Conservation (phyloP, 768 basidiomycete species). For the Dioszegia crocea region DNA sequence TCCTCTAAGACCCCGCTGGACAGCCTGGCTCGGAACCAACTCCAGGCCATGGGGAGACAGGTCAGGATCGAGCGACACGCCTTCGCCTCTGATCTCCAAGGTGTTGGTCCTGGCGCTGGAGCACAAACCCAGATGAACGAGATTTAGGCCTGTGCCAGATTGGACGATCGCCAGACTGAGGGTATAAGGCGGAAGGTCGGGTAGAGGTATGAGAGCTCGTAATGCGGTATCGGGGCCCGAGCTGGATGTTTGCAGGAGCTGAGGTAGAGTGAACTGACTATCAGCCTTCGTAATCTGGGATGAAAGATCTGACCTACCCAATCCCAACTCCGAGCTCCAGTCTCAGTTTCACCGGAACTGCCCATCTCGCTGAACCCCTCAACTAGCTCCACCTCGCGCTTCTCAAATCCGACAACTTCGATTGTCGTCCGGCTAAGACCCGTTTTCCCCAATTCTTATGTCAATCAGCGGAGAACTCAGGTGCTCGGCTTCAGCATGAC, state of each 20-base stretch:
- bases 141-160: neutral
- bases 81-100: neutral
- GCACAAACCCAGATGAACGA: conserved; percentile 24
- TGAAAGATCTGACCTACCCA: conserved; percentile 25
- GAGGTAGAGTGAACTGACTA: neutral
- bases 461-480: too few relatives aligned
- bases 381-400: conserved; percentile 23
- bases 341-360: neutral
- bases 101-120: neutral
- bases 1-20: conserved; percentile 23
- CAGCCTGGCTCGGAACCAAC: conserved; percentile 19
- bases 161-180: conserved; percentile 19
- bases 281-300: neutral
- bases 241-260: neutral
- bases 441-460: too few relatives aligned
- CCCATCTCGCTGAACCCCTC: conserved; percentile 25
- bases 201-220: conserved; percentile 19
- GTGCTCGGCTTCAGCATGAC: too few relatives aligned
- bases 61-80: conserved; percentile 3
- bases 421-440: conserved; percentile 3
- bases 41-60: neutral
- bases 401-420: conserved; percentile 17
- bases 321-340: conserved; percentile 14
- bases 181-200: conserved; percentile 10
- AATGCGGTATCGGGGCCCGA: conserved; percentile 13